Evolutionary conservation across 176 grass and related monocot genomes (phyloP).

Genomic region (Zea luxurians): DNA sequence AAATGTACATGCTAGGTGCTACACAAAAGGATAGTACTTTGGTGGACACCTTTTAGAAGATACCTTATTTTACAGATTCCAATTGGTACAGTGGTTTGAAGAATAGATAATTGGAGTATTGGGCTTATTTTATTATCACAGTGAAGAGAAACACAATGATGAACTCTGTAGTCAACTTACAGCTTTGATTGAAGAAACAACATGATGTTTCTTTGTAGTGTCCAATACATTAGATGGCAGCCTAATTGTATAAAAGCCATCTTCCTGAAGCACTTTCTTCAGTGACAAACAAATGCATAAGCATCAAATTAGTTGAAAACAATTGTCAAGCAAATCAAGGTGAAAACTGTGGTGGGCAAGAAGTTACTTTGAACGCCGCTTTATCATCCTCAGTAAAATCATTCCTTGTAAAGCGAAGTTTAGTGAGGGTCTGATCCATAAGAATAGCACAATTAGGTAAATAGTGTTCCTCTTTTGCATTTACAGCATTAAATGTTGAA

Average conservation of each 20-base stretch:
- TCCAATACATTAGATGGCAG: constrained; percentile 86
- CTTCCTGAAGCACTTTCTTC: constrained; percentile 79
- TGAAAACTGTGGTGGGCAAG: constrained; percentile 2
- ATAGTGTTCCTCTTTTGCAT: not conserved
- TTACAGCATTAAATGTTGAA: not conserved
- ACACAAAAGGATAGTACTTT: not conserved
- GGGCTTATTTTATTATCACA: not conserved
- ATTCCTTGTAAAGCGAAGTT: constrained; percentile 87
- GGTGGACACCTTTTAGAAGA: not conserved
- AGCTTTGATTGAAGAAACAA: constrained; percentile 86
- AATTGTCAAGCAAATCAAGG: not conserved
- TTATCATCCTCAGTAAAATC: constrained; percentile 65
- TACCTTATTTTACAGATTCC: not conserved
- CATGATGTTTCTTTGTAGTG: constrained; percentile 59
- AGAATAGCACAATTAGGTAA: constrained; percentile 29
- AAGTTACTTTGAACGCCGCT: constrained; percentile 68
- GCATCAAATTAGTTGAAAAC: constrained; percentile 12
- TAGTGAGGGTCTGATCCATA: constrained; percentile 75
- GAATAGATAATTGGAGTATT: not conserved
- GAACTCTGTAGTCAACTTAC: constrained; percentile 55
- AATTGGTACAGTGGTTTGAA: not conserved
- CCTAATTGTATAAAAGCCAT: constrained; percentile 85
- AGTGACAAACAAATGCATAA: constrained; percentile 25
- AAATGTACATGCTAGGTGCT: not conserved
- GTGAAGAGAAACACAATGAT: not conserved